phyloP scores from a whole-genome alignment of 202 grass and related monocot genomes.

The Hordeum pubiflorum region DNA sequence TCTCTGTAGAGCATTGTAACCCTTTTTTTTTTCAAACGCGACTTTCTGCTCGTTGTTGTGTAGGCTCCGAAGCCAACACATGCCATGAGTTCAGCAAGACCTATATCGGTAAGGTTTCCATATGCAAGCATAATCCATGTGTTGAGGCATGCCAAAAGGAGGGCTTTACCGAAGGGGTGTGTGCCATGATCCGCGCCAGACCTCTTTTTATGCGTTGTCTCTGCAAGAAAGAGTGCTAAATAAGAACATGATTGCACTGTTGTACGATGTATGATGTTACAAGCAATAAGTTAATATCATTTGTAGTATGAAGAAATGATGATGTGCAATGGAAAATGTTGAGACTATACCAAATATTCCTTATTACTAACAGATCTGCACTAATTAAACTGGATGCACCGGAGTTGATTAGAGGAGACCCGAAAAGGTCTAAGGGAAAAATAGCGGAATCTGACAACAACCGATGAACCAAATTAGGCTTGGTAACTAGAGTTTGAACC shows the following conservation, averaged over 20 bases:
- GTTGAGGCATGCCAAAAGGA: neutral
- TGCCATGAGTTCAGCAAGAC: neutral
- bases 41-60: neutral
- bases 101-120: neutral
- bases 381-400: too few relatives aligned
- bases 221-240: neutral
- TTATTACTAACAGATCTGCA: neutral
- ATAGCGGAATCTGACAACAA: too few relatives aligned
- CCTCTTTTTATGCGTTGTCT: neutral
- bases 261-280: neutral
- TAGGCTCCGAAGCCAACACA: neutral
- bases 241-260: neutral
- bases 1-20: neutral
- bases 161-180: neutral
- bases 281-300: neutral
- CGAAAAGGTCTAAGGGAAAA: too few relatives aligned
- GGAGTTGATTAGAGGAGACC: too few relatives aligned
- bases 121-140: neutral
- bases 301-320: neutral
- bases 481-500: too few relatives aligned
- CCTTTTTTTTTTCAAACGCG: neutral
- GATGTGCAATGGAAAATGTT: neutral
- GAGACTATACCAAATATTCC: neutral
- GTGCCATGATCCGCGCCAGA: neutral
- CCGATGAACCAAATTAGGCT: too few relatives aligned